phyloP scores from a whole-genome alignment of 163 green algal genomes.

The Scenedesmus sp. region DNA sequence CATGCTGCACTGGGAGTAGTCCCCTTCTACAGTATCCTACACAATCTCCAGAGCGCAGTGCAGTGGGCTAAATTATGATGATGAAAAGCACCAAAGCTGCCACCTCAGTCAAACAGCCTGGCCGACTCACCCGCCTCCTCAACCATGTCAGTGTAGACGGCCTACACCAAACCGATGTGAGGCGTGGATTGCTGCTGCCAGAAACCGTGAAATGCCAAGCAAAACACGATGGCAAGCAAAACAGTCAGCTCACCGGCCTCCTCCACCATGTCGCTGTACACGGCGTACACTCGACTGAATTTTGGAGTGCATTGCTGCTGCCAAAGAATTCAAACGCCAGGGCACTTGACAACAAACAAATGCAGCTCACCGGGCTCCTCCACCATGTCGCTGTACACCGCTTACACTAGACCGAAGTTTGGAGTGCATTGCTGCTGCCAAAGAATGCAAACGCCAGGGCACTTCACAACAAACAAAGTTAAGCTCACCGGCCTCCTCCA shows the following conservation, averaged over 20 bases:
- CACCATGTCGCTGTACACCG: slow-evolving; percentile 73
- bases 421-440: slow-evolving; percentile 7
- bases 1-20: too few species aligned
- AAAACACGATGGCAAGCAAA: background rate
- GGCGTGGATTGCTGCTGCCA: slow-evolving; percentile 6
- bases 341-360: background rate
- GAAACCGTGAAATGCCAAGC: background rate
- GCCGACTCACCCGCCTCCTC: slow-evolving; percentile 58
- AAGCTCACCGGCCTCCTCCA: slow-evolving; percentile 65
- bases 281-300: slow-evolving; percentile 58
- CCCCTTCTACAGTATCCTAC: too few species aligned
- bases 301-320: slow-evolving; percentile 7
- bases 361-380: slow-evolving; percentile 57
- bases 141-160: slow-evolving; percentile 74
- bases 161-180: slow-evolving; percentile 73
- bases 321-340: too few species aligned
- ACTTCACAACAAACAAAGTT: slow-evolving; percentile 16
- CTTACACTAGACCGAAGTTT: slow-evolving; percentile 52
- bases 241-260: slow-evolving; percentile 49
- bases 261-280: slow-evolving; percentile 74
- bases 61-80: too few species aligned
- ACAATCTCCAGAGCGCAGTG: too few species aligned
- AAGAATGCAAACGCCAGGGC: slow-evolving; percentile 23
- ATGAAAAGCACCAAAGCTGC: too few species aligned
- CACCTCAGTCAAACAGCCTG: too few species aligned